phyloP scores from a whole-genome alignment of 1,139 yeast genomes.

The Blastobotrys buckinghamii region DNA sequence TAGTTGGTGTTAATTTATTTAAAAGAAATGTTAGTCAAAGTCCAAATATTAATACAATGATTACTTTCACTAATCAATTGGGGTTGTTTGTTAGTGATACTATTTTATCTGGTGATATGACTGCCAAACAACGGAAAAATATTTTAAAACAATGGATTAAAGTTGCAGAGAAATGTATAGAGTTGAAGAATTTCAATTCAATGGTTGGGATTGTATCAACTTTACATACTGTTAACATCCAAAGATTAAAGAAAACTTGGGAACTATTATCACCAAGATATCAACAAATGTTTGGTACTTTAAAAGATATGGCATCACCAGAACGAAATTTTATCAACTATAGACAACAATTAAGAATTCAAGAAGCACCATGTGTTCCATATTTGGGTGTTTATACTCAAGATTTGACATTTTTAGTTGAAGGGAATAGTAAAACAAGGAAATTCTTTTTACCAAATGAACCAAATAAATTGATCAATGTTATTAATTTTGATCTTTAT shows the following conservation, averaged over 20 bases:
- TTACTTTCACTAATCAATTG: conserved; percentile 70
- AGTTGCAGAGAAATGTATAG: conserved; percentile 74
- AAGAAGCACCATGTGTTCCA: conserved; percentile 71
- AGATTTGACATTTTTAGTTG: conserved; percentile 81
- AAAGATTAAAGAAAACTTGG: conserved; percentile 68
- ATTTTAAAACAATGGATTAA: conserved; percentile 77
- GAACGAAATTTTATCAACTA: conserved; percentile 76
- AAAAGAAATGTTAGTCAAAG: conserved; percentile 55
- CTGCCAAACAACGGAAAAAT: conserved; percentile 48
- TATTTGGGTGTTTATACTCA: conserved; percentile 78
- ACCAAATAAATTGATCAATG: conserved; percentile 30
- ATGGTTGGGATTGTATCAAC: conserved; percentile 85
- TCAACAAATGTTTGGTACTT: conserved; percentile 55
- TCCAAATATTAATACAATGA: conserved; percentile 65
- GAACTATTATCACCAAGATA: conserved; percentile 58
- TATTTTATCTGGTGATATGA: conserved; percentile 38
- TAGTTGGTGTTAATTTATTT: conserved; percentile 66
- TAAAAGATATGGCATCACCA: conserved; percentile 72
- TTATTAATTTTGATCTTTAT: conserved; percentile 80
- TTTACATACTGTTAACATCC: conserved; percentile 72
- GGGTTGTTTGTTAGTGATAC: conserved; percentile 82
- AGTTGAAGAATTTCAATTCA: conserved; percentile 77
- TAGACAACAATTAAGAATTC: conserved; percentile 56
- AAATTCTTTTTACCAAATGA: conserved; percentile 31
- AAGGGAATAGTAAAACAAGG: conserved; percentile 67